These are phyloP conservation scores for Malus orientalis DNA, from an alignment of 306 rosid genomes.

Conservation along the genomic window DNA sequence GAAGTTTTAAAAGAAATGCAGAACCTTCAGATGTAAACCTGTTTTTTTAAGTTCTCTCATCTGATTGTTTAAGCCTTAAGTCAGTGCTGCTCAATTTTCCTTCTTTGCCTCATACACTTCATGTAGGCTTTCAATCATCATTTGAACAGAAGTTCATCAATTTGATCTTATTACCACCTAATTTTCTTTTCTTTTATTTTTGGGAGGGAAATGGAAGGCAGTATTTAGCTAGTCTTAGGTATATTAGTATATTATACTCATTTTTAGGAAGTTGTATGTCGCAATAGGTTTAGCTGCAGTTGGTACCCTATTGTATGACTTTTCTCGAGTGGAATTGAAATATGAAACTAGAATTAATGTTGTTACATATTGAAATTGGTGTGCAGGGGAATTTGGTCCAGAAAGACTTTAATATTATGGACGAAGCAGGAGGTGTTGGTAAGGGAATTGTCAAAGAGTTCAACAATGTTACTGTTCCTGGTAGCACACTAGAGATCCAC, in stretches of 20 bases:
- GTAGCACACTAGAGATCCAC: background rate
- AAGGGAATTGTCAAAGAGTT: background rate
- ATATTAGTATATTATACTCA: too few relatives aligned
- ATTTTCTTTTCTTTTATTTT: background rate
- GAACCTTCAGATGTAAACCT: background rate
- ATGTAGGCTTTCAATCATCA: background rate
- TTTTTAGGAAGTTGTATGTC: too few relatives aligned
- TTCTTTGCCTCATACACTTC: background rate
- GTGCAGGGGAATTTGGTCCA: slow-evolving; percentile 39
- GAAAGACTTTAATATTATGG: slow-evolving; percentile 47
- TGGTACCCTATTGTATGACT: too few relatives aligned
- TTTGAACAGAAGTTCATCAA: background rate
- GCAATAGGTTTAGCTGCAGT: background rate
- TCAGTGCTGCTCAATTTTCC: background rate
- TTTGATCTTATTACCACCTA: background rate
- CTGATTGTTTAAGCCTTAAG: background rate
- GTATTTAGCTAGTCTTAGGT: background rate
- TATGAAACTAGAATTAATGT: background rate
- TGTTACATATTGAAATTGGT: background rate
- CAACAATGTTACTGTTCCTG: too few relatives aligned
- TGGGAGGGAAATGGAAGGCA: background rate
- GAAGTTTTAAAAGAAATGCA: background rate
- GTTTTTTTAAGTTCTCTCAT: background rate
- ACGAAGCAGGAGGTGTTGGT: slow-evolving; percentile 62
- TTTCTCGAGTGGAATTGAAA: background rate